Percentiles rank a stretch among this genome's conserved stretches.
Evolutionary conservation across 108 stramenopile genomes (phyloP).

Genomic region (Nitzschia putrida): DNA sequence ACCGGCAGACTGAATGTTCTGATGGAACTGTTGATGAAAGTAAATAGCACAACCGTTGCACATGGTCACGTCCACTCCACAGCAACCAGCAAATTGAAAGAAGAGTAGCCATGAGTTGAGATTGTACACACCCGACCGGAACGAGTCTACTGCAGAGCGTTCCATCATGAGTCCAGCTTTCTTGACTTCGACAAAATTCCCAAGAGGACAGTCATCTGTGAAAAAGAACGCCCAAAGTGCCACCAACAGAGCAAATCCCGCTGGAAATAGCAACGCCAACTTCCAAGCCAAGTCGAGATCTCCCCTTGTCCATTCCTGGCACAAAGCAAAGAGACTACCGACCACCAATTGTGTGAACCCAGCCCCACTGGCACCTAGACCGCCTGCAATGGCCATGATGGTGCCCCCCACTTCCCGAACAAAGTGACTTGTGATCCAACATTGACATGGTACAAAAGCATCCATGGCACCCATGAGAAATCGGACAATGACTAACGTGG

Average conservation of each 20-base stretch:
- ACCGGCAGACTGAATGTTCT: constrained; percentile 37
- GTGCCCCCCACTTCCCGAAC: constrained; percentile 54
- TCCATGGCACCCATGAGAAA: constrained; percentile 61
- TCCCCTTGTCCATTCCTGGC: constrained; percentile 16
- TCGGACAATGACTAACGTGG: constrained; percentile 42
- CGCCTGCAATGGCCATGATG: constrained; percentile 63
- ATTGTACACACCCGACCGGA: constrained; percentile 52
- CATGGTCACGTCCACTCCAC: constrained; percentile 70
- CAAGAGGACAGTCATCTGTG: constrained; percentile 66
- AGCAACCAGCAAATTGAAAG: constrained; percentile 64
- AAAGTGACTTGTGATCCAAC: constrained; percentile 68
- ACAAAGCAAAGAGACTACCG: constrained; percentile 48
- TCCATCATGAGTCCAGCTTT: constrained; percentile 57
- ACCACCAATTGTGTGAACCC: constrained; percentile 66
- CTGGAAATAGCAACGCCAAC: constrained; percentile 53
- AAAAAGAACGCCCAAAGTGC: constrained; percentile 44
- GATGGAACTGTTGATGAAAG: constrained; percentile 52
- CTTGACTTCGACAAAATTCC: constrained; percentile 58
- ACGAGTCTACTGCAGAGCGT: constrained; percentile 46
- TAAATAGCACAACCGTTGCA: constrained; percentile 65
- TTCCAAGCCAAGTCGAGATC: constrained; percentile 55
- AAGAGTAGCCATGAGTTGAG: constrained; percentile 68
- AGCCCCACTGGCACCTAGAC: constrained; percentile 78
- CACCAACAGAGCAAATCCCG: constrained; percentile 43
- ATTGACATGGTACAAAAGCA: constrained; percentile 66